phyloP scores from a whole-genome alignment of 2,329 filamentous ascomycete genomes.

The Aspergillus nomiae region DNA sequence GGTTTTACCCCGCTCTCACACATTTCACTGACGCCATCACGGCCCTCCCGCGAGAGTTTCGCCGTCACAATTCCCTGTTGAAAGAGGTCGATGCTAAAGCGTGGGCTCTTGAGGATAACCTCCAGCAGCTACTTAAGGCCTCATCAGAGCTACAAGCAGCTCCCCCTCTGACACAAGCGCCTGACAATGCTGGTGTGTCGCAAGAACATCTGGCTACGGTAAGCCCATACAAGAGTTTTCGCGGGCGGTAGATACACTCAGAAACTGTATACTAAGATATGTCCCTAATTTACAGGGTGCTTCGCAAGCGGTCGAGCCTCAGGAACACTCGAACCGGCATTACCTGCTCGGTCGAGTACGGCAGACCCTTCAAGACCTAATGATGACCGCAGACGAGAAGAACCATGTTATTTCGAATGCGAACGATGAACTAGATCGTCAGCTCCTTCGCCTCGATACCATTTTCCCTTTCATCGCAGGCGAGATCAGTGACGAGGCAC shows the following conservation, averaged over 20 bases:
- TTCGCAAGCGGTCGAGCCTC: conserved; percentile 33
- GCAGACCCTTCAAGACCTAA: conserved; percentile 77
- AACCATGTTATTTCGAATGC: conserved; percentile 94
- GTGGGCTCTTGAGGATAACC: conserved; percentile 79
- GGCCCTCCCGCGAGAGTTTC: conserved; percentile 90
- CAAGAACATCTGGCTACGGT: conserved; percentile 38
- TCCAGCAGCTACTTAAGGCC: conserved; percentile 69
- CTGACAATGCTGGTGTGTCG: conserved; percentile 37
- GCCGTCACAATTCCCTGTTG: conserved; percentile 90
- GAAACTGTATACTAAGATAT: conserved; percentile 6
- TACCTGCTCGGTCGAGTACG: conserved; percentile 78
- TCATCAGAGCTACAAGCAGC: conserved; percentile 38
- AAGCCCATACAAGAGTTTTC: conserved; percentile 14
- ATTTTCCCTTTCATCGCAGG: conserved; percentile 82
- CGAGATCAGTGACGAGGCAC: conserved; percentile 93
- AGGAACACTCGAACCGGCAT: conserved; percentile 51
- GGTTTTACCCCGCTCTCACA: conserved; percentile 67
- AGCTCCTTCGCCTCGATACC: conserved; percentile 80
- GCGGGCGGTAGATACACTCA: not conserved
- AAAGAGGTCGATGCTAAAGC: conserved; percentile 99
- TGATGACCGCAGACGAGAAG: conserved; percentile 93
- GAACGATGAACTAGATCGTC: conserved; percentile 83
- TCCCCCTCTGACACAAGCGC: conserved; percentile 36
- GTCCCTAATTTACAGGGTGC: conserved; percentile 24
- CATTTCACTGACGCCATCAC: conserved; percentile 90